These are phyloP conservation scores for Tulasnella sp. DNA, from an alignment of 768 basidiomycete genomes.

Conservation along the genomic window DNA sequence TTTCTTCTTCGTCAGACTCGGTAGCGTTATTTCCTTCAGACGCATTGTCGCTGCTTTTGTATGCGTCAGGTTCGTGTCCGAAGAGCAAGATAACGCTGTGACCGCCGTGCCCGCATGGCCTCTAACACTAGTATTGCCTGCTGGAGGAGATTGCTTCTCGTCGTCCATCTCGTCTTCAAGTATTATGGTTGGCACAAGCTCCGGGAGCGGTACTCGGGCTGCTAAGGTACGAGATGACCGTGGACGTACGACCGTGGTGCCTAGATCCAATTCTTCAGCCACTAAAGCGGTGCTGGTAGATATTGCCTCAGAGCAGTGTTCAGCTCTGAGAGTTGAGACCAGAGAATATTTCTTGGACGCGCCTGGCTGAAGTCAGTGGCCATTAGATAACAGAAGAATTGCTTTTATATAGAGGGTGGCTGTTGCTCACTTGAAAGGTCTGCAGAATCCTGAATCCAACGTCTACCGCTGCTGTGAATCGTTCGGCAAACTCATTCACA, in stretches of 20 bases:
- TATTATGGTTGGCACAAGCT: background rate
- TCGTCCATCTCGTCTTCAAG: background rate
- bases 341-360: background rate
- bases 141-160: background rate
- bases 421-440: background rate
- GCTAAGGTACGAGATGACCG: too few relatives aligned
- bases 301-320: background rate
- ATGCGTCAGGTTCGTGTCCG: background rate
- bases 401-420: background rate
- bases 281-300: background rate
- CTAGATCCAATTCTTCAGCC: background rate
- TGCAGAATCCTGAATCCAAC: background rate
- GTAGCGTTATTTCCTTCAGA: background rate
- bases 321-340: too few relatives aligned
- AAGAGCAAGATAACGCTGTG: background rate
- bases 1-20: background rate
- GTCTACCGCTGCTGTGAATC: background rate
- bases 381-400: background rate
- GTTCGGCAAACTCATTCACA: background rate
- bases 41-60: background rate
- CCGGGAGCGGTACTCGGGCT: background rate
- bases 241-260: background rate
- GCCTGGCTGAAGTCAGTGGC: background rate
- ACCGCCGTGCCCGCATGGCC: background rate
- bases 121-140: background rate